Conservation (phyloP, 164 flowering plant genomes). For the Chimonanthus praecox region DNA sequence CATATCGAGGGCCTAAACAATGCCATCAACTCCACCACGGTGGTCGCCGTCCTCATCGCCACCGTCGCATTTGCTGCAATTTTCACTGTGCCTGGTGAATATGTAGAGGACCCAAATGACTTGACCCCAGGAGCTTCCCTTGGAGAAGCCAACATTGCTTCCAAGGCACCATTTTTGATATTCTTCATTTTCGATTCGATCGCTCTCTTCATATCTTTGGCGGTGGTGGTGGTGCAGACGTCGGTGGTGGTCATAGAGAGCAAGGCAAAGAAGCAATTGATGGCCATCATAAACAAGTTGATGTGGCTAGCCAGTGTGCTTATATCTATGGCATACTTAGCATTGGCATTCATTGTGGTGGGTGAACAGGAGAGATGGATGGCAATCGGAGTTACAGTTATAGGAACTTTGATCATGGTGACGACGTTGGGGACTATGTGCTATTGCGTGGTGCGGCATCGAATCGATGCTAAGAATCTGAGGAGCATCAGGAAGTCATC, state of each 20-base stretch:
- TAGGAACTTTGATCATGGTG: conserved; percentile 72
- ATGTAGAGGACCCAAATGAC: conserved; percentile 45
- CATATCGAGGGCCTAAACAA: conserved; percentile 93
- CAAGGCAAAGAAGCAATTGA: conserved; percentile 93
- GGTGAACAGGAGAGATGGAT: conserved; percentile 64
- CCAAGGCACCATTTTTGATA: conserved; percentile 45
- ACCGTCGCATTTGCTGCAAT: conserved; percentile 97
- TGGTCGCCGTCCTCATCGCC: conserved; percentile 94
- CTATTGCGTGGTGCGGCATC: conserved; percentile 73
- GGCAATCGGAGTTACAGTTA: conserved; percentile 70
- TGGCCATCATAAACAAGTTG: conserved; percentile 88
- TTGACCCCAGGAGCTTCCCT: conserved; percentile 43
- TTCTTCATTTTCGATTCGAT: conserved; percentile 86
- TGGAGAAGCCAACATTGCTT: conserved; percentile 81
- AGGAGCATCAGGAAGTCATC: conserved; percentile 55
- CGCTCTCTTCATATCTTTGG: conserved; percentile 76
- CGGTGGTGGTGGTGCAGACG: conserved; percentile 81
- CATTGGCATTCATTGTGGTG: conserved; percentile 74
- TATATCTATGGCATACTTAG: conserved; percentile 70
- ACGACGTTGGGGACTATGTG: conserved; percentile 80
- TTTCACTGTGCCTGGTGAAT: conserved; percentile 90
- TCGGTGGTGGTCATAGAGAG: conserved; percentile 91
- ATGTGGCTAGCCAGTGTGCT: conserved; percentile 97
- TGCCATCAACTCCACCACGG: conserved; percentile 94
- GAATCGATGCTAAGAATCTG: conserved; percentile 60